Percentiles rank a stretch among this genome's conserved stretches.
Conservation (phyloP, 129 eudicot genomes). For the Tagetes erecta region DNA sequence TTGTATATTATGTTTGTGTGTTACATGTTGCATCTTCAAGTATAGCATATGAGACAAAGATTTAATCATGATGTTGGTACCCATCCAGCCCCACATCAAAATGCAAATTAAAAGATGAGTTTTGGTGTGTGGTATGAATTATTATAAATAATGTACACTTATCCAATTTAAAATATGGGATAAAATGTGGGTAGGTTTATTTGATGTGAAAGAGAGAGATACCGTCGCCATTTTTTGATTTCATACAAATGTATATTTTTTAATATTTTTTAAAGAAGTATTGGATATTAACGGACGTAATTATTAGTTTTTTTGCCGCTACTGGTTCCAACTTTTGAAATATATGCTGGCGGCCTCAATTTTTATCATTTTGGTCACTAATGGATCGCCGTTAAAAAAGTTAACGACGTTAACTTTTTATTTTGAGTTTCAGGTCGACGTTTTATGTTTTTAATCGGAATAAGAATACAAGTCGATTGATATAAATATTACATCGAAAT, state of each 20-base stretch:
- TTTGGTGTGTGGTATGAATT: conserved; percentile 23
- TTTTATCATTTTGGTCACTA: no score
- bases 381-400: no score
- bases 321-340: no score
- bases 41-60: conserved; percentile 16
- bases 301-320: no score
- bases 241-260: background rate
- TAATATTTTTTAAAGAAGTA: background rate
- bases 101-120: conserved; percentile 9
- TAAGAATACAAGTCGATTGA: no score
- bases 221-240: conserved; percentile 18
- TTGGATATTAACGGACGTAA: no score
- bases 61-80: conserved; percentile 25
- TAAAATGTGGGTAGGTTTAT: conserved; percentile 30
- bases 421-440: no score
- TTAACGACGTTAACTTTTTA: no score
- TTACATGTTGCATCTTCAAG: background rate
- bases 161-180: conserved; percentile 10
- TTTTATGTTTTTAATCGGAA: no score
- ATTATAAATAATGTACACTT: conserved; percentile 15
- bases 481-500: no score
- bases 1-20: conserved; percentile 16
- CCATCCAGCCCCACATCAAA: background rate
- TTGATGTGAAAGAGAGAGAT: conserved; percentile 19
- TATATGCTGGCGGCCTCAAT: no score